These are phyloP conservation scores for Saururus chinensis DNA, from an alignment of 164 flowering plant genomes.

Conservation along the genomic window DNA sequence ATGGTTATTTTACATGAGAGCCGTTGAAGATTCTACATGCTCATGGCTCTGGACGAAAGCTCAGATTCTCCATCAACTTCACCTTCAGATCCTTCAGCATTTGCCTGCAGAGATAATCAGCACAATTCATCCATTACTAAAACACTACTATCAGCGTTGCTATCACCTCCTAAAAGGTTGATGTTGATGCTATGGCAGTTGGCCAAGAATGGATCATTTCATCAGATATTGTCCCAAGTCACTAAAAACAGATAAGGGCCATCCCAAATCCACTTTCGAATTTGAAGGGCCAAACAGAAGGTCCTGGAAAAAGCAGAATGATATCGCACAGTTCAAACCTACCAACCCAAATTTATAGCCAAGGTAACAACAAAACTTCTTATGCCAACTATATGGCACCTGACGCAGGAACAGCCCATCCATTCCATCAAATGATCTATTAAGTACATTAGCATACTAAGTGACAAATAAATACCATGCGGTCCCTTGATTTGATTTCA, in stretches of 20 bases:
- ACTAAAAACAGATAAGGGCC: not conserved
- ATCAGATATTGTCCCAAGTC: not conserved
- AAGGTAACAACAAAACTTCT: too few species aligned
- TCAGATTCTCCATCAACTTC: constrained; percentile 53
- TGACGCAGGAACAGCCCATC: not conserved
- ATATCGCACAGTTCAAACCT: not conserved
- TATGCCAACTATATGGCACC: too few species aligned
- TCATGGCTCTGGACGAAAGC: constrained; percentile 72
- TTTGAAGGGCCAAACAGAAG: not conserved
- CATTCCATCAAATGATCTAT: not conserved
- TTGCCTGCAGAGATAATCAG: not conserved
- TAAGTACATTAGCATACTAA: not conserved
- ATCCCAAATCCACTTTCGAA: not conserved
- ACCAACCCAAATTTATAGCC: too few species aligned
- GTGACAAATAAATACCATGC: constrained; percentile 23
- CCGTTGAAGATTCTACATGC: constrained; percentile 43
- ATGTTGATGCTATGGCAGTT: not conserved
- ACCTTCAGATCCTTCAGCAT: constrained; percentile 10
- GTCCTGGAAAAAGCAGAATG: not conserved
- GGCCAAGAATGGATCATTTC: not conserved
- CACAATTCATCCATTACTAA: not conserved
- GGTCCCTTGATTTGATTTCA: constrained; percentile 31
- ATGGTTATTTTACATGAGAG: constrained; percentile 17
- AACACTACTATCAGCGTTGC: too few species aligned
- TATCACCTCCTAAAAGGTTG: too few species aligned